Base-by-base conservation (phyloP, 73 alveolate genomes). In the Paramecium octaurelia region DNA sequence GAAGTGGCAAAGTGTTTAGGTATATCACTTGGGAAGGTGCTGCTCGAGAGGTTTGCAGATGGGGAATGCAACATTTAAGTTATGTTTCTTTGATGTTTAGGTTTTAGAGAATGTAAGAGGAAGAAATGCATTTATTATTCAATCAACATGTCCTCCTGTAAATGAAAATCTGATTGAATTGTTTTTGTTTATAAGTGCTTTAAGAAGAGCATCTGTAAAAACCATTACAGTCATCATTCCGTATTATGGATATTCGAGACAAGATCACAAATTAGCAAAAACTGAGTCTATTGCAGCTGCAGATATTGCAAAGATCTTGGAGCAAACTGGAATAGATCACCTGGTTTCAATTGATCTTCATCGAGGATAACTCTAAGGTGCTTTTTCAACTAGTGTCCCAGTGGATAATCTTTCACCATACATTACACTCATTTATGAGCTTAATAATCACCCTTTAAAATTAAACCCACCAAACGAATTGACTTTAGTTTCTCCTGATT, bases 221-320 rank as follows among this genome's bases (percentile, higher is more conserved):
- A 93, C 94, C 48, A 97, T 98, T n/a, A 97, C 97, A 14, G 99
- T 97, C 7, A 96, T 98, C 50, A 93, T 97, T 20, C 99, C 99
- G 24, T 98, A 98, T 86, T 98, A 97, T 95, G 99, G 99, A 1
- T 98, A 98, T 76, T 99, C 99, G 12, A 89, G 99, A 35, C 95
- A 96, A 88, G 95, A 70, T 31, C 70, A 46, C 24, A 75, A 35
- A 35, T 20, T 38, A 38, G 36, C 16, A 14, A 75, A 75, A 75
- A 75, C 60, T 35, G 18, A 94, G 42, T 98, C 99, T 2, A 95
- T 97, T 42, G 86, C 98, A 50, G 98, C 98, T 14, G 98, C 99
- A 16, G 99, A 98, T 92, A 98, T 97, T 9, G 99, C 99, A 40
- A 92, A 95, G 35, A 95, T 98, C 27, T 86, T 98, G 35, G 98